Evolutionary conservation across 208 protist species (phyloP).

Genomic region (Trypanosoma vivax): DNA sequence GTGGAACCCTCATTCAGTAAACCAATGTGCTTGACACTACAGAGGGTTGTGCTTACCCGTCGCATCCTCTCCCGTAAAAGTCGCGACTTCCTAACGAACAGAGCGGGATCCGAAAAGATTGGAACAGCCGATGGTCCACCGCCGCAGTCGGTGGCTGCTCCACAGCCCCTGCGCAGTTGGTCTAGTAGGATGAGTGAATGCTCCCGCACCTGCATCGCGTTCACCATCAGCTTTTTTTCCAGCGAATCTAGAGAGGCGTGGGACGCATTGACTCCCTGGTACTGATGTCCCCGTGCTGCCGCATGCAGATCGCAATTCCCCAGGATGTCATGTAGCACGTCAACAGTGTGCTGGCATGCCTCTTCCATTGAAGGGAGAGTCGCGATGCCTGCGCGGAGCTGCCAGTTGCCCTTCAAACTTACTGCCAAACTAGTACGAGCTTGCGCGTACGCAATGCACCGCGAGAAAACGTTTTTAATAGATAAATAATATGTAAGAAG

Average conservation of each 20-base stretch:
- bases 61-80: constrained; percentile 14
- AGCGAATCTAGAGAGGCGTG: background rate
- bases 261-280: background rate
- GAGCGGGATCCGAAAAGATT: constrained; percentile 5
- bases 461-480: too few species aligned
- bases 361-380: constrained; percentile 1
- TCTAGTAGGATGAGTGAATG: constrained; percentile 9
- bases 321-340: constrained; percentile 7
- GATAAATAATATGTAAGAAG: too few species aligned
- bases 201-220: constrained; percentile 5
- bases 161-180: background rate
- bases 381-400: background rate
- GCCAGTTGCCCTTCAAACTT: background rate
- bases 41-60: constrained; percentile 11
- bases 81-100: constrained; percentile 16
- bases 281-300: background rate
- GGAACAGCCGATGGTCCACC: background rate
- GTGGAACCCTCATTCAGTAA: constrained; percentile 14
- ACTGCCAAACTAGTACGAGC: background rate
- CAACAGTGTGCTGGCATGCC: constrained; percentile 2
- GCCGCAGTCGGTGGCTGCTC: background rate
- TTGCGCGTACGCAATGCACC: too few species aligned
- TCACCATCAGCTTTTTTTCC: constrained; percentile 3
- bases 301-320: constrained; percentile 6
- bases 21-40: constrained; percentile 18